These are phyloP conservation scores for Phytophthora fragariaefolia DNA, from an alignment of 352 stramenopile species.

Conservation along the genomic window DNA sequence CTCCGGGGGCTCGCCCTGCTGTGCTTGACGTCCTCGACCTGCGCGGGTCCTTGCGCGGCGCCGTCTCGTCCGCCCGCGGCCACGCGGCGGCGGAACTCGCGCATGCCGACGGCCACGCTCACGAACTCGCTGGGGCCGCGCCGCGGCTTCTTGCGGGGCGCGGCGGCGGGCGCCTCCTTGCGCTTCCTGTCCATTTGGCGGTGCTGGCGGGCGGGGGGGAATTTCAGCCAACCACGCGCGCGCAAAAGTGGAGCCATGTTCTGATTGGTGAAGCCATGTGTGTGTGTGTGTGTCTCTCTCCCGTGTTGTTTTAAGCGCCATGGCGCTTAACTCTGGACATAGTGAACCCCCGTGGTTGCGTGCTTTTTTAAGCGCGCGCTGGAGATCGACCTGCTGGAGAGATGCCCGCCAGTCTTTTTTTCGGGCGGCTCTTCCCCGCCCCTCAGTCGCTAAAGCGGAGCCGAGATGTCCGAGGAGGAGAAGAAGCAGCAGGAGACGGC, in stretches of 20 bases:
- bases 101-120: constrained; percentile 74
- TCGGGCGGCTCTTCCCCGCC: constrained; percentile 6
- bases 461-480: constrained; percentile 61
- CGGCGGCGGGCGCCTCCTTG: constrained; percentile 16
- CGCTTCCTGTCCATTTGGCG: constrained; percentile 34
- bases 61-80: constrained; percentile 8
- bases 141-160: constrained; percentile 43
- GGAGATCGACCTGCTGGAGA: constrained; percentile 9
- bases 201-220: background rate
- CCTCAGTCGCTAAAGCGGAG: constrained; percentile 30
- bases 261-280: background rate
- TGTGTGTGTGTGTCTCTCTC: too few species aligned
- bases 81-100: constrained; percentile 70
- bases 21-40: constrained; percentile 29
- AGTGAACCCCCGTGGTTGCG: background rate
- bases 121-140: constrained; percentile 74
- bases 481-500: constrained; percentile 77
- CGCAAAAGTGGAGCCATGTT: background rate
- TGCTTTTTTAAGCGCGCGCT: constrained; percentile 47
- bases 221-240: constrained; percentile 5
- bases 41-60: background rate
- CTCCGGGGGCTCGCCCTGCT: background rate
- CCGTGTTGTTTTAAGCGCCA: constrained; percentile 16
- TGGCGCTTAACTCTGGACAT: background rate
- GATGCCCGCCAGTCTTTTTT: constrained; percentile 39